These are phyloP conservation scores for Meyerozyma carpophila DNA, from an alignment of 1,139 yeast species.

Conservation along the genomic window DNA sequence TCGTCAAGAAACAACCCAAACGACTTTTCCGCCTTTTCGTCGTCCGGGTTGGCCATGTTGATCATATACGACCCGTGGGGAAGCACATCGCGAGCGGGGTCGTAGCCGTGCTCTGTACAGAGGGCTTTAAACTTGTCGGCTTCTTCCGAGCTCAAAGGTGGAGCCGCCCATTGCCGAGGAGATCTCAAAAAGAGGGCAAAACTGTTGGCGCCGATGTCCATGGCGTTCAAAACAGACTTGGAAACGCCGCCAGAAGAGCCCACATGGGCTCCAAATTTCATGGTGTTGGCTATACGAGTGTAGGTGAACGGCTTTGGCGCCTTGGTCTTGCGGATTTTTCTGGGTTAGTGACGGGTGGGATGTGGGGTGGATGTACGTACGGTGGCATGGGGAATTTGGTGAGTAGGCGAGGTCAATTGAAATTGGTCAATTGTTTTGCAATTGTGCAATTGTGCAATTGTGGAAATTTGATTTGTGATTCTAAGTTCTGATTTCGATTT, in stretches of 20 bases:
- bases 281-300: background rate
- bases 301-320: background rate
- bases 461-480: too few relatives aligned
- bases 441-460: too few relatives aligned
- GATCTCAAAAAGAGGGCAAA: slow-evolving; percentile 89
- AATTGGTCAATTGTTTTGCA: background rate
- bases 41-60: slow-evolving; percentile 86
- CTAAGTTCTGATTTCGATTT: too few relatives aligned
- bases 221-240: slow-evolving; percentile 70
- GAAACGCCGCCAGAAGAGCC: slow-evolving; percentile 70
- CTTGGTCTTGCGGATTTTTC: background rate
- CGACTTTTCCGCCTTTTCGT: slow-evolving; percentile 71
- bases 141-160: slow-evolving; percentile 65
- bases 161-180: slow-evolving; percentile 88
- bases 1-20: slow-evolving; percentile 83
- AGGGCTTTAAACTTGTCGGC: slow-evolving; percentile 55
- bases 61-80: slow-evolving; percentile 96
- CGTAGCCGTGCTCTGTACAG: slow-evolving; percentile 59
- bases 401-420: too few relatives aligned
- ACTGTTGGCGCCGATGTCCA: slow-evolving; percentile 72
- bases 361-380: background rate
- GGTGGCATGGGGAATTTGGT: background rate
- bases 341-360: background rate
- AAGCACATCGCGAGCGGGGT: slow-evolving; percentile 67
- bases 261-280: slow-evolving; percentile 79